Base-by-base conservation (phyloP, 345 rosid genomes). In the Noccaea caerulescens region DNA sequence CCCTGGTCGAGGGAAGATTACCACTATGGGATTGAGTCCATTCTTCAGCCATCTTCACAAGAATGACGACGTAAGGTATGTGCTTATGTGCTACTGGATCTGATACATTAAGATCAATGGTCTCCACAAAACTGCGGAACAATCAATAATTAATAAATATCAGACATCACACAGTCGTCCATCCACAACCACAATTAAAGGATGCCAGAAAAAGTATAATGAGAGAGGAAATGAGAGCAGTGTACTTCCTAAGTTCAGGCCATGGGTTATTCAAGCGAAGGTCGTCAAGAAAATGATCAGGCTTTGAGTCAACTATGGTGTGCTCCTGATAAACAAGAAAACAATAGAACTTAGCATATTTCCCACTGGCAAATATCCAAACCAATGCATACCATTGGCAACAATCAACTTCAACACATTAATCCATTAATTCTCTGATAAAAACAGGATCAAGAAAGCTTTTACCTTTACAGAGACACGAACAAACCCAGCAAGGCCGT, bases 231-330 rank as follows among this genome's bases (percentile, higher is more conserved):
- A 64, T 1, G 42, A 68, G 39, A 57, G 32, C 7, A 32, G 30
- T 64, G 36, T 66, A 91, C 97, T 87, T 80, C 77, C 70, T 87
- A 68, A 94, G 88, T 77, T 89, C 93, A 63, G 91, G 90, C 97
- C 99, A 94, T 50, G 97, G 97, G 59, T 89, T 87, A 83, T 94
- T 94, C 63, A 94, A 79, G 69, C 96, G 95, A 66, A 91, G 97
- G 82, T 91, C 93, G 53, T 94, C 97, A 71, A 91, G 82, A 81
- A 85, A 94, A 84, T 94, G 96, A 82, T 94, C 97, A 55, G 99
- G 97, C 81, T 94, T 94, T 69, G 99, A 89, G 75, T 94, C 97
- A 64, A 94, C 71, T 37, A 94, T 87, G 13, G 88, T 58, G 81
- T 94, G 99, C 67, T 94, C 97, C 99, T 94, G 86, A 71, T n/a